phyloP scores from a whole-genome alignment of 2,329 filamentous ascomycete species.

The Fusarium tupiense region DNA sequence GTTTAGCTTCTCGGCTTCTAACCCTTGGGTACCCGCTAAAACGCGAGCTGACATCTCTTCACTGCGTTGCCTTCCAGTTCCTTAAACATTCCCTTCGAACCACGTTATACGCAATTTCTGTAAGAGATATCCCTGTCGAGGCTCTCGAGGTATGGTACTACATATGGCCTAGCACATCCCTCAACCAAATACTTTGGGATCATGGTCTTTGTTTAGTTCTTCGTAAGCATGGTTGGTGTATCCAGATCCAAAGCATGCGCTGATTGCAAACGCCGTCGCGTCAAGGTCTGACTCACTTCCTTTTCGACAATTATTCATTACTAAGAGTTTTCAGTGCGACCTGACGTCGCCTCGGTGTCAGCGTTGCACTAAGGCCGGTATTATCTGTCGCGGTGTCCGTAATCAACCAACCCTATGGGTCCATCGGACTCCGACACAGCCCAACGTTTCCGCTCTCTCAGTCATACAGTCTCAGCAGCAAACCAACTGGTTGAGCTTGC shows the following conservation, averaged over 20 bases:
- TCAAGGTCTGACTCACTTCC: slow-evolving; percentile 2
- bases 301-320: fast-evolving
- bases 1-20: not conserved
- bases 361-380: slow-evolving; percentile 1
- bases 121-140: not conserved
- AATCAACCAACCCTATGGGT: slow-evolving; percentile 7
- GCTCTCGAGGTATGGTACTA: not conserved
- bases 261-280: slow-evolving; percentile 12
- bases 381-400: not conserved
- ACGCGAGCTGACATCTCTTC: not conserved
- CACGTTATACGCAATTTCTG: not conserved
- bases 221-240: not conserved
- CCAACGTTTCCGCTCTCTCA: not conserved
- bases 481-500: not conserved
- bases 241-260: slow-evolving; percentile 10
- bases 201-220: fast-evolving
- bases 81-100: not conserved
- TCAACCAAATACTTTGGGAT: fast-evolving
- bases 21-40: not conserved
- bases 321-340: not conserved
- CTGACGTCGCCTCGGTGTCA: not conserved
- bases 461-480: not conserved
- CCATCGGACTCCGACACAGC: not conserved
- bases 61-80: not conserved
- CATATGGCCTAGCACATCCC: not conserved